A percentile compares a stretch with the other conserved stretches of the same genome.
phyloP scores from a whole-genome alignment of 495 filamentous ascomycete species.

The Opeltia flavorubescens region DNA sequence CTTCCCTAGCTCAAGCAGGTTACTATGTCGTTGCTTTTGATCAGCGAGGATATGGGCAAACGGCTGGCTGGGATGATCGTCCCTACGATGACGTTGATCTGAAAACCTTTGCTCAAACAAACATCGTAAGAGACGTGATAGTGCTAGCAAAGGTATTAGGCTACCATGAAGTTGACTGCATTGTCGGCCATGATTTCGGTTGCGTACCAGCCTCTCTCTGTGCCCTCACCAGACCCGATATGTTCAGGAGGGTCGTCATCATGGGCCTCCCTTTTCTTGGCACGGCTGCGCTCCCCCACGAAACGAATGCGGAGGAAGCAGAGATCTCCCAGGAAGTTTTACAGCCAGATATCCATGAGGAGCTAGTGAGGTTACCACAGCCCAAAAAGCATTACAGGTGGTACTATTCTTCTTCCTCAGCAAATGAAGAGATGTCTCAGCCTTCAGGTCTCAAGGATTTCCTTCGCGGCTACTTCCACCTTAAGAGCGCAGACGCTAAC shows the following conservation, averaged over 20 bases:
- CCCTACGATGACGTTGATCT: slow-evolving; percentile 39
- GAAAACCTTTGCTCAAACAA: slow-evolving; percentile 39
- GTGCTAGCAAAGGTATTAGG: slow-evolving; percentile 46
- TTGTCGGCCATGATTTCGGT: slow-evolving; percentile 57
- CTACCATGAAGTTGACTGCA: slow-evolving; percentile 39
- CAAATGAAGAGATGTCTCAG: slow-evolving; percentile 46
- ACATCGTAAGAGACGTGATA: slow-evolving; percentile 47
- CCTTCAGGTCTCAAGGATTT: slow-evolving; percentile 40
- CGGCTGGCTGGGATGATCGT: slow-evolving; percentile 43
- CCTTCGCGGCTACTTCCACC: slow-evolving; percentile 51
- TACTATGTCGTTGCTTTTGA: slow-evolving; percentile 54
- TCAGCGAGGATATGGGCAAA: slow-evolving; percentile 56
- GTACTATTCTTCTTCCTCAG: slow-evolving; percentile 47
- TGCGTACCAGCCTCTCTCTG: slow-evolving; percentile 43
- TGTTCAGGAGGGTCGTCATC: slow-evolving; percentile 40
- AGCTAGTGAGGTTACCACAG: slow-evolving; percentile 34
- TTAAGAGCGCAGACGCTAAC: slow-evolving; percentile 43
- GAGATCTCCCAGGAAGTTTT: slow-evolving; percentile 19
- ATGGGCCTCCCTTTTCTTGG: slow-evolving; percentile 46
- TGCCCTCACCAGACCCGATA: slow-evolving; percentile 47
- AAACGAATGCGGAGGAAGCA: slow-evolving; percentile 3
- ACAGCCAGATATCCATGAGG: slow-evolving; percentile 36
- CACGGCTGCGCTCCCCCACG: too few relatives aligned
- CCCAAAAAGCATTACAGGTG: slow-evolving; percentile 56
- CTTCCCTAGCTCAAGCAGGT: slow-evolving; percentile 36